Evolutionary conservation across 352 stramenopile species (phyloP).

Genomic region (Pythium periplocum): DNA sequence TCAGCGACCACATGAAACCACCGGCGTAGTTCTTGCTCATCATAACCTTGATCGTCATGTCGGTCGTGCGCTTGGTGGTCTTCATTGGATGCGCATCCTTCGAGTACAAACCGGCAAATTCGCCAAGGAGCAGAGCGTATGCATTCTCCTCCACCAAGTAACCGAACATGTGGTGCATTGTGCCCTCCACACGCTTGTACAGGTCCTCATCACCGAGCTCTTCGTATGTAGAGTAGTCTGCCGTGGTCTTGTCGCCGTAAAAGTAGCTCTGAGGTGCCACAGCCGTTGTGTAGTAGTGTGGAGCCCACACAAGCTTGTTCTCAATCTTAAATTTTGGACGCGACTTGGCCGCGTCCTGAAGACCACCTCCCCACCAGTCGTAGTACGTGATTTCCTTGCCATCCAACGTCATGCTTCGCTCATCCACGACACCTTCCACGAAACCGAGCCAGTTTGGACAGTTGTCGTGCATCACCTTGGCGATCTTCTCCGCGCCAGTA

Average conservation of each 20-base stretch:
- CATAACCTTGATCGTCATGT: constrained; percentile 65
- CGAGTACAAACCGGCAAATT: constrained; percentile 69
- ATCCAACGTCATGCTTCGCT: constrained; percentile 42
- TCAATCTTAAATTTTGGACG: constrained; percentile 44
- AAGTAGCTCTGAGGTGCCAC: constrained; percentile 72
- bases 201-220: constrained; percentile 56
- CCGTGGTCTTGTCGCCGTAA: constrained; percentile 48
- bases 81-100: constrained; percentile 60
- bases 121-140: constrained; percentile 56
- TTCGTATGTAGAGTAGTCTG: constrained; percentile 46
- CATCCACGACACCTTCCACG: constrained; percentile 59
- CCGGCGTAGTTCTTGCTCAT: constrained; percentile 57
- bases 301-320: constrained; percentile 80
- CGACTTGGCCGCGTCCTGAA: constrained; percentile 48
- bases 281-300: constrained; percentile 80
- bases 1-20: constrained; percentile 83
- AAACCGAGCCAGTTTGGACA: constrained; percentile 77
- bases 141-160: constrained; percentile 48
- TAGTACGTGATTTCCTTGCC: constrained; percentile 54
- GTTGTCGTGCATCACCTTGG: constrained; percentile 65
- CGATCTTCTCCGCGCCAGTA: constrained; percentile 60
- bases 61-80: constrained; percentile 70
- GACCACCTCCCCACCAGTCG: constrained; percentile 75
- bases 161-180: constrained; percentile 78
- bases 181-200: constrained; percentile 34